phyloP scores from a whole-genome alignment of 495 filamentous ascomycete species.

The Aspergillus olivimuriae region DNA sequence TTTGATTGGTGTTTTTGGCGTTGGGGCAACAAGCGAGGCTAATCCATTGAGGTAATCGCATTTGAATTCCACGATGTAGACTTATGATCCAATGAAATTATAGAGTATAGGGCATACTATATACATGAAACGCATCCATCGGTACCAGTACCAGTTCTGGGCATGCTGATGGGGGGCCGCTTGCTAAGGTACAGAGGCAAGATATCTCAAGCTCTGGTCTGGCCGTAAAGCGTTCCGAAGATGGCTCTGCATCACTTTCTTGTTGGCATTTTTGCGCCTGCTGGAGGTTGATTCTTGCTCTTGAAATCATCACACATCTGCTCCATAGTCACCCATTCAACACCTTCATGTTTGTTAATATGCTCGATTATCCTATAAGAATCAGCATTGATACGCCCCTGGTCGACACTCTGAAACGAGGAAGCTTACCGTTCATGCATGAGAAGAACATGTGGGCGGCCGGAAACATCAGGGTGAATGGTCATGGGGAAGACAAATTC shows the following conservation, averaged over 20 bases:
- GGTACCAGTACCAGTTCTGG: too few relatives aligned
- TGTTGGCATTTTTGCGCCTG: conserved; percentile 63
- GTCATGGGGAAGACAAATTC: conserved; percentile 66
- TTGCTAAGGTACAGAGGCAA: too few relatives aligned
- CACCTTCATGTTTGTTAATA: conserved; percentile 66
- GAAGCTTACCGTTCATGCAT: conserved; percentile 52
- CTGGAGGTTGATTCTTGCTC: conserved; percentile 58
- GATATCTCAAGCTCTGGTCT: too few relatives aligned
- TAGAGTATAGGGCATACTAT: neutral
- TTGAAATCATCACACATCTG: conserved; percentile 65
- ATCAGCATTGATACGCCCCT: neutral
- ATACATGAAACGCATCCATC: too few relatives aligned
- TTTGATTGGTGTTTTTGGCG: conserved; percentile 13
- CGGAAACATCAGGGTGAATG: conserved; percentile 63
- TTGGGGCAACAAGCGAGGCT: conserved; percentile 2
- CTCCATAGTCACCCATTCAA: conserved; percentile 70
- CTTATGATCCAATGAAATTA: neutral
- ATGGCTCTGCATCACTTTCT: conserved; percentile 7
- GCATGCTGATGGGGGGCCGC: too few relatives aligned
- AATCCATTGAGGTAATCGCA: neutral
- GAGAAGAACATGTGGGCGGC: conserved; percentile 58
- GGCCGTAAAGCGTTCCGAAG: too few relatives aligned
- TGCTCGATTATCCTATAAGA: conserved; percentile 55
- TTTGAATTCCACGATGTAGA: neutral
- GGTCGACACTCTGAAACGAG: neutral